Evolutionary conservation across 176 grass and related monocot genomes (phyloP), one percentile per base, ranked within the genome.

Genomic region (Aegilops longissima): DNA sequence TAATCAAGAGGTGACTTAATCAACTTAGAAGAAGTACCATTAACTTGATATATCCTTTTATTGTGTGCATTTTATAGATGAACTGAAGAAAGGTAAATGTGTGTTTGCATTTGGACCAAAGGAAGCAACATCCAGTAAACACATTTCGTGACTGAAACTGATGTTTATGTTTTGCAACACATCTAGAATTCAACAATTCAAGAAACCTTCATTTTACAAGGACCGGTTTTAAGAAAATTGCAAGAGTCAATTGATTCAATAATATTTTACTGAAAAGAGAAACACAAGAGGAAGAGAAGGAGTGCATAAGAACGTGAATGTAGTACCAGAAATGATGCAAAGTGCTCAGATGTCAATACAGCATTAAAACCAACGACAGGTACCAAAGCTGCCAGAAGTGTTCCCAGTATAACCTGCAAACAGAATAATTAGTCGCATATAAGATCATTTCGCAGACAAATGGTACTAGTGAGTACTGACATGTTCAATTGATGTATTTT

Each of bases 311-410:
- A 62, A 80, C 27, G 73, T 65, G 66, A 83, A 83, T 51, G 25
- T 88, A 58, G 63, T 86, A 99, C 97, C 97, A 99, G 84, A 88
- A 99, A 99, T 49, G 97, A 99, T 54, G 92, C 97, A 34, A 99
- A 99, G 75, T 99, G 97, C 87, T 99, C 97, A 30, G 97, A 99
- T 67, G 97, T 99, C 97, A 99, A 92, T 70, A 99, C 97, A 79
- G 97, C 94, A 93, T 99, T 99, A 66, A 99, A 99, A 90, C 97
- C 97, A 90, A 99, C 97, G 31, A 99, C 97, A 42, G 97, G 97
- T 34, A 99, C 97, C 88, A 99, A 97, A 18, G 94, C 92, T 80
- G 94, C 97, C 21, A 99, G 86, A 88, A 99, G 93, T 24, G 97
- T 99, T 87, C 97, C 97, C 70, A 99, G 83, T 66, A 99, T 90